phyloP scores from a whole-genome alignment of 148 eudicot genomes.

The Polygonum aviculare region DNA sequence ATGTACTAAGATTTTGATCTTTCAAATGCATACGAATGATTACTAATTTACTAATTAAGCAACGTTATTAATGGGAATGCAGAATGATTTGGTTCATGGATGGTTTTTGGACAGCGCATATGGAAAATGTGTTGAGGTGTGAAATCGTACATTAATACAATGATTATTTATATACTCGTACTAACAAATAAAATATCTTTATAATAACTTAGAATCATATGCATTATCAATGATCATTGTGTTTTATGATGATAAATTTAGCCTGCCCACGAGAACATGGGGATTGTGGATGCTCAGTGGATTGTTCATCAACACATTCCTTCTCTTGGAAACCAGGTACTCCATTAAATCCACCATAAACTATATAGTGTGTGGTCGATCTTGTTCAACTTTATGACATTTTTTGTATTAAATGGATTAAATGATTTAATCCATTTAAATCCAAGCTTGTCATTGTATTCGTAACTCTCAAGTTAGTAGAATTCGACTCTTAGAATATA shows the following conservation, averaged over 20 bases:
- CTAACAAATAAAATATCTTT: not conserved
- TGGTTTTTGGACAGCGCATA: not conserved
- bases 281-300: not conserved
- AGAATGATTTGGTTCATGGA: slow-evolving; percentile 10
- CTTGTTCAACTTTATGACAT: too few relatives aligned
- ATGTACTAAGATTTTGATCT: not conserved
- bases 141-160: not conserved
- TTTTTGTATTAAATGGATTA: too few relatives aligned
- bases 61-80: not conserved
- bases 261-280: not conserved
- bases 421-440: too few relatives aligned
- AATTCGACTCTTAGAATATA: too few relatives aligned
- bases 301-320: not conserved
- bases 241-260: not conserved
- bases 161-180: not conserved
- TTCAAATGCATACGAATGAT: not conserved
- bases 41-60: not conserved
- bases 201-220: not conserved
- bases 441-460: too few relatives aligned
- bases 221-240: not conserved
- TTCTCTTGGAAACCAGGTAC: not conserved
- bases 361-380: not conserved
- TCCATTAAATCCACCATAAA: too few relatives aligned
- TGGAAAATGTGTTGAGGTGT: slow-evolving; percentile 6
- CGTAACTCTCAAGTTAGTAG: too few relatives aligned